A percentile compares a stretch with the other conserved stretches of the same genome.
Evolutionary conservation across 1,139 yeast genomes (phyloP).

Genomic region (Groenewaldozyma sp.): DNA sequence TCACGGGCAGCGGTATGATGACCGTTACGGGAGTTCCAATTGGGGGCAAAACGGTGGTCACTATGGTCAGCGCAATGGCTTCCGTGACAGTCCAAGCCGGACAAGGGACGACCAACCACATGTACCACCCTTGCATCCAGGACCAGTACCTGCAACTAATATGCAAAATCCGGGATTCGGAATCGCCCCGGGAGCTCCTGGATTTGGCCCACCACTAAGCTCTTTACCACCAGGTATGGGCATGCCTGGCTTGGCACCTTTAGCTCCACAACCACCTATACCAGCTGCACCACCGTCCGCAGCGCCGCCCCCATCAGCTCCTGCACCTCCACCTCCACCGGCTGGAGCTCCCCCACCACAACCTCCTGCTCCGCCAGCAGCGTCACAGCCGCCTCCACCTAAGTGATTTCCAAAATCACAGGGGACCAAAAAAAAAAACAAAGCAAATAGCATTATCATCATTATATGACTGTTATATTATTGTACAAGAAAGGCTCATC

Average conservation of each 20-base stretch:
- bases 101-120: too few relatives aligned
- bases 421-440: not conserved
- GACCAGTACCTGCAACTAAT: too few relatives aligned
- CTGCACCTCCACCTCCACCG: slow-evolving; percentile 14
- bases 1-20: too few relatives aligned
- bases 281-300: slow-evolving; percentile 22
- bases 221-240: too few relatives aligned
- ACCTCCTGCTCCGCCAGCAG: slow-evolving; percentile 9
- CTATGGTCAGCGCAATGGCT: too few relatives aligned
- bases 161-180: too few relatives aligned
- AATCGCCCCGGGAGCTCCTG: too few relatives aligned
- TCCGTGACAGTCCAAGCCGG: too few relatives aligned
- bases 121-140: too few relatives aligned
- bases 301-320: slow-evolving; percentile 11
- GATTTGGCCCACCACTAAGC: slow-evolving; percentile 16
- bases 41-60: too few relatives aligned
- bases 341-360: slow-evolving; percentile 11
- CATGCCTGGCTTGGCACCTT: slow-evolving; percentile 19
- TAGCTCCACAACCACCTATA: slow-evolving; percentile 17
- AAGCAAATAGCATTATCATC: not conserved
- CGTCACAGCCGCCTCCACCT: slow-evolving; percentile 12
- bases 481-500: not conserved
- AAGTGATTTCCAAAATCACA: slow-evolving; percentile 1
- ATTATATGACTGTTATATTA: not conserved
- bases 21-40: too few relatives aligned